phyloP scores from a whole-genome alignment of 2,329 filamentous ascomycete species.

The Xylariales sp. region DNA sequence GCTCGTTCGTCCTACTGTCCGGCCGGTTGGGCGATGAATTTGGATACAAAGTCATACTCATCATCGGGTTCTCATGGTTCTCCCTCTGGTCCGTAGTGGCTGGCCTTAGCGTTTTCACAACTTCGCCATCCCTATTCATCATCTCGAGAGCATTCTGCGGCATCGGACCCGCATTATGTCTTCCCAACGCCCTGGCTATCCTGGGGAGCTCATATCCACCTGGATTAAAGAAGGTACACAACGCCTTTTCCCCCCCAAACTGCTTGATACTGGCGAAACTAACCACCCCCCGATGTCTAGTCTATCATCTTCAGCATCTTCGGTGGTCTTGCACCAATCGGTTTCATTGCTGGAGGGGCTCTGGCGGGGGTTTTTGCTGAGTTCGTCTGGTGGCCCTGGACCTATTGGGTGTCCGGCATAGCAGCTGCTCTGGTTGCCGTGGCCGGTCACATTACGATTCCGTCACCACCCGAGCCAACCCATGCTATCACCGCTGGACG shows the following conservation, averaged over 20 bases:
- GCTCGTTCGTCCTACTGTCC: conserved; percentile 53
- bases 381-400: conserved; percentile 43
- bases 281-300: too few relatives aligned
- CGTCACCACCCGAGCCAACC: conserved; percentile 9
- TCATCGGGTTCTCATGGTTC: conserved; percentile 52
- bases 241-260: too few relatives aligned
- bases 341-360: conserved; percentile 36
- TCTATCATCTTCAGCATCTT: conserved; percentile 55
- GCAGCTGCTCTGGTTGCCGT: conserved; percentile 27
- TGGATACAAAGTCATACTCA: conserved; percentile 51
- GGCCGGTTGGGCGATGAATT: conserved; percentile 54
- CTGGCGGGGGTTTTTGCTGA: conserved; percentile 37
- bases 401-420: conserved; percentile 37
- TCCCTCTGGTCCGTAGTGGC: conserved; percentile 46
- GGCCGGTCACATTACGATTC: conserved; percentile 29
- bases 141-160: conserved; percentile 52
- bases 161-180: conserved; percentile 56
- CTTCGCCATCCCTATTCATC: conserved; percentile 39
- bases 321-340: conserved; percentile 40
- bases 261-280: too few relatives aligned
- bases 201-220: conserved; percentile 53
- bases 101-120: conserved; percentile 29
- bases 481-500: conserved; percentile 12
- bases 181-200: conserved; percentile 62
- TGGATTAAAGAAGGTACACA: conserved; percentile 52